phyloP scores from a whole-genome alignment of 1,139 yeast species.

The Taiozyma sp. region DNA sequence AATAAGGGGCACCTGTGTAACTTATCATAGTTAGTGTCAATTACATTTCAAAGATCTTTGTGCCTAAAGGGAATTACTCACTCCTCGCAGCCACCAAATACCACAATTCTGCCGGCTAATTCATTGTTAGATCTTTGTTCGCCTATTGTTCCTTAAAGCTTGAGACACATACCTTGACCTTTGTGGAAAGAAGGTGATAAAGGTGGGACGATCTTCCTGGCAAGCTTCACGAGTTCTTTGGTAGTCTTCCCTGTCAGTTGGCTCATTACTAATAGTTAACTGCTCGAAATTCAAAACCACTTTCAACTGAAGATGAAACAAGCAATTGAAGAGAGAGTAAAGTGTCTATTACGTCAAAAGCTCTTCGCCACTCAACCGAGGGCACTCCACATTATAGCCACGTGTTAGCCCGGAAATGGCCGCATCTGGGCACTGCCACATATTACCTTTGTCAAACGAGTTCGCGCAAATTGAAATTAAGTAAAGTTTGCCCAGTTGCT shows the following conservation, averaged over 20 bases:
- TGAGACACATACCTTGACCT: slow-evolving; percentile 56
- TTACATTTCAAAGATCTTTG: too few relatives aligned
- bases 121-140: background rate
- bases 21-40: slow-evolving; percentile 16
- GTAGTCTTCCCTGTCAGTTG: slow-evolving; percentile 18
- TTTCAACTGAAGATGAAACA: too few relatives aligned
- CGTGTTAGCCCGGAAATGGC: too few relatives aligned
- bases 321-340: too few relatives aligned
- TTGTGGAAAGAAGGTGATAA: slow-evolving; percentile 69
- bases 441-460: background rate
- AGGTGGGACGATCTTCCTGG: slow-evolving; percentile 69
- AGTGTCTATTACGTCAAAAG: too few relatives aligned
- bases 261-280: slow-evolving; percentile 2
- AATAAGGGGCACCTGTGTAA: slow-evolving; percentile 95
- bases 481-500: background rate
- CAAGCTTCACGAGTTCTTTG: slow-evolving; percentile 42
- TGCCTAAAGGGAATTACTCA: slow-evolving; percentile 20
- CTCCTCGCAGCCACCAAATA: slow-evolving; percentile 93
- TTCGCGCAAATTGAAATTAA: background rate
- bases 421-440: too few relatives aligned
- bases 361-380: too few relatives aligned
- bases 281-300: too few relatives aligned
- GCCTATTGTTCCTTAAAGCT: background rate
- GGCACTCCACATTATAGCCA: too few relatives aligned
- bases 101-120: slow-evolving; percentile 72